Evolutionary conservation across 805 yeast species (phyloP), one percentile per base, ranked within the genome.

Genomic region (Metschnikowia bowlesiae): DNA sequence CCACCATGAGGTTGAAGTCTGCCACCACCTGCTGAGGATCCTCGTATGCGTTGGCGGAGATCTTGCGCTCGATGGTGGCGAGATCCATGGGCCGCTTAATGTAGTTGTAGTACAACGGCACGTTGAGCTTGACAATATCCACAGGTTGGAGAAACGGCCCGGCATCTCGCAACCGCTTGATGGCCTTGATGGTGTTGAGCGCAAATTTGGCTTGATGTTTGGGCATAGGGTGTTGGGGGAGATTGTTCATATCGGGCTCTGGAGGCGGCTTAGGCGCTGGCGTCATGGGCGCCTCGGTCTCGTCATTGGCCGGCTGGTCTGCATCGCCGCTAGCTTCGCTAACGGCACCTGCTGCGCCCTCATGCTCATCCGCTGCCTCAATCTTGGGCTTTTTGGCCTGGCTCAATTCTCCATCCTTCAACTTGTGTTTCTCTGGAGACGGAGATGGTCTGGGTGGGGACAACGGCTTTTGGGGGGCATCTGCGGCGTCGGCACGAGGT

Each of bases 1-100:
- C 67, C 11, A 94, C 92, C 84, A 94, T 89, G 55, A 87, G 72
- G 60, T 87, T 84, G 70, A 90, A 87, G 69, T 91, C 97, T 4
- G 78, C 85, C 22, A 78, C 79, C 39, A 91, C 80, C 55, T 83
- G 83, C 55, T 79, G 79, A 9, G 90, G 84, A 5, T 79, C 75
- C 55, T 79, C 85, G 68, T 91, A 94, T 1, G 89, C 91, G 62
- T 83, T 81, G 7, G 67, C 81, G 38, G 64, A 74, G 37, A 91
- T 70, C 68, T 91, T 92, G 60, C 79, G 81, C 68, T 94, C 99
- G 56, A 94, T 87, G 1, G 97, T 89, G 3, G 91, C 80, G 33
- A 94, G 73, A 66, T 92, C 98, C 97, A 94, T 94, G 37, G 99
- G 99, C 61, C 85, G 76, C 56, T 80, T 77, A 61, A 94, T 83